These are phyloP conservation scores for Verticillium isaacii DNA, from an alignment of 2,329 filamentous ascomycete genomes.

Conservation along the genomic window DNA sequence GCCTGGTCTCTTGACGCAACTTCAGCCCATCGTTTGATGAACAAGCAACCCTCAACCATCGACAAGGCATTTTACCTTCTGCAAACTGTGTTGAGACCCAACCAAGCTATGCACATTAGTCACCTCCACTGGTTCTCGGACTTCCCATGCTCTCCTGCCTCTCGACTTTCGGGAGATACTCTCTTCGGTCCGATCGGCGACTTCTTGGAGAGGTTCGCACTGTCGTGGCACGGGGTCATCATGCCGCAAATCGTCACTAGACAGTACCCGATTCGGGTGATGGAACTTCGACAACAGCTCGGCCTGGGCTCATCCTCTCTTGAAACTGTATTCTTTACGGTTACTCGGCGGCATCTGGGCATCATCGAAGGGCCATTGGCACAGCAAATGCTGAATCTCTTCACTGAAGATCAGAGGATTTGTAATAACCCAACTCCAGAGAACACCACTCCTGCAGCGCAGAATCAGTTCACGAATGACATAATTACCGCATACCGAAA, in stretches of 20 bases:
- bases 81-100: not conserved
- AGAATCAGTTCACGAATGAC: not conserved
- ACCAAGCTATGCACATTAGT: conserved; percentile 7
- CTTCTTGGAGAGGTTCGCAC: not conserved
- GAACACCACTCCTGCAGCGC: not conserved
- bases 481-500: not conserved
- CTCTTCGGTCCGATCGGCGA: not conserved
- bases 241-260: conserved; percentile 27
- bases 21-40: conserved; percentile 22
- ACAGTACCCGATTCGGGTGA: conserved; percentile 49
- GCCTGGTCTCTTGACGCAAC: conserved; percentile 39
- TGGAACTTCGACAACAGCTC: conserved; percentile 47
- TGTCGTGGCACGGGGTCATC: conserved; percentile 28
- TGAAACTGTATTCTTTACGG: conserved; percentile 49
- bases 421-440: not conserved
- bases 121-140: conserved; percentile 23
- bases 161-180: not conserved
- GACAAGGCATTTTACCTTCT: conserved; percentile 24
- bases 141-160: conserved; percentile 15
- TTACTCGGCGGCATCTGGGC: conserved; percentile 42
- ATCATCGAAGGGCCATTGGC: conserved; percentile 27
- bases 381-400: conserved; percentile 27
- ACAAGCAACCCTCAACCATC: conserved; percentile 8
- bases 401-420: conserved; percentile 14
- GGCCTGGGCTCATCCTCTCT: conserved; percentile 44